A percentile compares a stretch with the other conserved stretches of the same genome.
phyloP scores from a whole-genome alignment of 495 filamentous ascomycete species.

The Aspergillus mulundensis region DNA sequence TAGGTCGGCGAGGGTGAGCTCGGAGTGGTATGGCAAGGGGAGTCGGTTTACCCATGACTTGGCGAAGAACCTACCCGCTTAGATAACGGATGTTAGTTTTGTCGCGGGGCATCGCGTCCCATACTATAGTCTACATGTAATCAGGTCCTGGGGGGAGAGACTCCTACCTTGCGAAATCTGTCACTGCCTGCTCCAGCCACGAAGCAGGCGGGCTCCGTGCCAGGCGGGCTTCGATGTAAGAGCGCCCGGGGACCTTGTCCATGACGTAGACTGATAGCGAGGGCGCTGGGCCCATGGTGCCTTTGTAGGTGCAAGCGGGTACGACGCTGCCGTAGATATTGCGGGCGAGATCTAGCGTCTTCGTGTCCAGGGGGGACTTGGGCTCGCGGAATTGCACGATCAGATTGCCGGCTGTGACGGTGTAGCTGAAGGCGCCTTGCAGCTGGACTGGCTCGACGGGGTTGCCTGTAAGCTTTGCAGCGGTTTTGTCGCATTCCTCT shows the following conservation, averaged over 20 bases:
- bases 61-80: constrained; percentile 14
- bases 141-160: too few species aligned
- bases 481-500: too few species aligned
- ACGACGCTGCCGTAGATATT: constrained; percentile 13
- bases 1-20: too few species aligned
- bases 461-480: too few species aligned
- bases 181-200: too few species aligned
- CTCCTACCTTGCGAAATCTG: constrained; percentile 19
- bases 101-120: too few species aligned
- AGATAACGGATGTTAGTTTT: not conserved
- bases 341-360: constrained; percentile 11
- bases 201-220: too few species aligned
- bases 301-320: constrained; percentile 16
- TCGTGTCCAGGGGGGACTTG: constrained; percentile 14
- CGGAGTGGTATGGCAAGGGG: too few species aligned
- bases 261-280: constrained; percentile 18
- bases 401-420: constrained; percentile 20
- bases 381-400: constrained; percentile 22
- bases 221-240: constrained; percentile 12
- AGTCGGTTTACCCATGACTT: constrained; percentile 17
- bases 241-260: constrained; percentile 16
- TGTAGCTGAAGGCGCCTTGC: constrained; percentile 27
- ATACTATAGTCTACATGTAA: too few species aligned
- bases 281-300: constrained; percentile 10
- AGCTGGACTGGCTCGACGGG: too few species aligned